phyloP scores from a whole-genome alignment of 2,329 filamentous ascomycete genomes.

The Madurella fahalii region DNA sequence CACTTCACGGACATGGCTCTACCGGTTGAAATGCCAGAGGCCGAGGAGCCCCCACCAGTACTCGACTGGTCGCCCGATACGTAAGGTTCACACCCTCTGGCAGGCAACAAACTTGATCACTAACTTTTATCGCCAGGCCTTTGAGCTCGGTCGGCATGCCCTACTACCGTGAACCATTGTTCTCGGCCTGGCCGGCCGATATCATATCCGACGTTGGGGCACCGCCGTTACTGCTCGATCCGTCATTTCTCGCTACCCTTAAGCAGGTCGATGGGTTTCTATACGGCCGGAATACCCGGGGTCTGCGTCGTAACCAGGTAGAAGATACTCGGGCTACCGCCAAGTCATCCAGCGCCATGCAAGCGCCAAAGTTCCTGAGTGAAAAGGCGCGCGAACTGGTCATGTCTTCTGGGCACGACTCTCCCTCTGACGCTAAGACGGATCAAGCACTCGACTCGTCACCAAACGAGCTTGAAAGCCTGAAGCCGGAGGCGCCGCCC shows the following conservation, averaged over 20 bases:
- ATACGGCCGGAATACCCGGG: conserved; percentile 72
- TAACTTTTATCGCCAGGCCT: conserved; percentile 48
- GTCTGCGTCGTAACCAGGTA: conserved; percentile 73
- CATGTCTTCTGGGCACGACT: conserved; percentile 41
- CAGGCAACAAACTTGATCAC: background rate
- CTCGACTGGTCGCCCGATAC: conserved; percentile 70
- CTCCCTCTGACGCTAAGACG: conserved; percentile 38
- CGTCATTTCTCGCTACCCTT: conserved; percentile 63
- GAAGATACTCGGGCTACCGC: conserved; percentile 68
- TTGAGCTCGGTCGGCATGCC: conserved; percentile 86
- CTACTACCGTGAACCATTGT: conserved; percentile 81
- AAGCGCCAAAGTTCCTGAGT: conserved; percentile 87
- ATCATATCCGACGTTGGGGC: conserved; percentile 81
- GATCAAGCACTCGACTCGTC: conserved; percentile 60
- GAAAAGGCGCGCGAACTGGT: conserved; percentile 76
- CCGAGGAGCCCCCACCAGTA: conserved; percentile 51
- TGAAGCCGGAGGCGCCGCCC: conserved; percentile 75
- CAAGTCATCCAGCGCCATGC: conserved; percentile 58
- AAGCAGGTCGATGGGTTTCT: conserved; percentile 70
- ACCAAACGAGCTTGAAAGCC: conserved; percentile 62
- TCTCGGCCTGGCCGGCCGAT: conserved; percentile 87
- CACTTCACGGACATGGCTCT: conserved; percentile 80
- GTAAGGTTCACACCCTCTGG: conserved; percentile 40
- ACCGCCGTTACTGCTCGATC: conserved; percentile 71
- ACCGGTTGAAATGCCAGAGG: conserved; percentile 72